These are phyloP conservation scores for Tetrapisispora taiwanensis DNA, from an alignment of 805 yeast species.

Conservation along the genomic window DNA sequence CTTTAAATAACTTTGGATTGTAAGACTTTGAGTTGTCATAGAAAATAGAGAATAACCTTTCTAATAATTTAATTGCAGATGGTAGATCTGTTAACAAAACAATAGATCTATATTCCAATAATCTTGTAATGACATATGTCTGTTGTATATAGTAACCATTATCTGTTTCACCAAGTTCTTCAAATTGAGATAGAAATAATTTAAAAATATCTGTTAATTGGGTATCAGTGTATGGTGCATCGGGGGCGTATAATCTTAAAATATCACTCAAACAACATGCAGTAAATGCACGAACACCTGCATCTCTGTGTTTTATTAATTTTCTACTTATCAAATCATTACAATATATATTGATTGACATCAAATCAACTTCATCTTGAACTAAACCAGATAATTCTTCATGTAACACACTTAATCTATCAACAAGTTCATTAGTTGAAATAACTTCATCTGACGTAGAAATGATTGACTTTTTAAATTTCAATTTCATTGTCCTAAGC, in stretches of 20 bases:
- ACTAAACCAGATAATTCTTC: constrained; percentile 54
- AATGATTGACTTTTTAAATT: constrained; percentile 39
- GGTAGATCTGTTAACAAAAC: constrained; percentile 69
- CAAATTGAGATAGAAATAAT: constrained; percentile 54
- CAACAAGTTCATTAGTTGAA: constrained; percentile 49
- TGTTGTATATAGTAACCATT: constrained; percentile 59
- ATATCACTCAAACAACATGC: constrained; percentile 73
- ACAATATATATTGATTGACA: constrained; percentile 37
- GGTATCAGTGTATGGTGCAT: constrained; percentile 69
- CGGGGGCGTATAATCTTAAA: constrained; percentile 72
- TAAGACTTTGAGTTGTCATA: constrained; percentile 42
- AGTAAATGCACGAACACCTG: constrained; percentile 57
- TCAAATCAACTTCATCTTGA: constrained; percentile 46
- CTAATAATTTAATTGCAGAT: constrained; percentile 45
- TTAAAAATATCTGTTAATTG: constrained; percentile 58
- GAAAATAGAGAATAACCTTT: constrained; percentile 47
- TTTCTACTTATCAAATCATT: constrained; percentile 48
- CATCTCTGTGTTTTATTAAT: constrained; percentile 48
- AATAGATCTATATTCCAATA: constrained; percentile 68
- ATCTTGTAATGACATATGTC: constrained; percentile 50
- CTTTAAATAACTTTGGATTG: constrained; percentile 45
- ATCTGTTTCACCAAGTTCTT: constrained; percentile 42
- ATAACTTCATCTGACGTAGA: constrained; percentile 50
- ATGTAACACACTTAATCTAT: constrained; percentile 46
- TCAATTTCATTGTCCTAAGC: constrained; percentile 15